A percentile compares a stretch with the other conserved stretches of the same genome.
phyloP scores from a whole-genome alignment of 2,329 filamentous ascomycete species.

The Rhinocladiella similis region DNA sequence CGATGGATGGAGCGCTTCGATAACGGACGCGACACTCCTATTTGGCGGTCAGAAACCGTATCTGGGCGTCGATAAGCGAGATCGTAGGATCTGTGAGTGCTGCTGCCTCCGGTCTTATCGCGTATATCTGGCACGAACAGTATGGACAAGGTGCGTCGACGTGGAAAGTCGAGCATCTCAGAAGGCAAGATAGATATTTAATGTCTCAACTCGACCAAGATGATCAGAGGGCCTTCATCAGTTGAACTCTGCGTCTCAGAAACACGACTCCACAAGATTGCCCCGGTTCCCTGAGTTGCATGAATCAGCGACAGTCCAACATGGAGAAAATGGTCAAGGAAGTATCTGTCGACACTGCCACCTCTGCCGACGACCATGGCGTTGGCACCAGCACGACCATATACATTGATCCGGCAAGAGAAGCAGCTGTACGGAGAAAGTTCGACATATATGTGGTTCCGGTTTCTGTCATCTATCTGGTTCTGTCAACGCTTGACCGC shows the following conservation, averaged over 20 bases:
- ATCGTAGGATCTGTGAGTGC: not conserved
- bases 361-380: constrained; percentile 3
- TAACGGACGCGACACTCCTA: constrained; percentile 3
- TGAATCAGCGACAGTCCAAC: not conserved
- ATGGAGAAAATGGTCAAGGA: constrained; percentile 18
- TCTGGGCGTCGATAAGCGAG: not conserved
- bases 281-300: too few species aligned
- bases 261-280: constrained; percentile 1
- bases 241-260: not conserved
- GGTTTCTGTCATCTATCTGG: constrained; percentile 16
- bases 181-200: constrained; percentile 5
- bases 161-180: not conserved
- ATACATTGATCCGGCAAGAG: constrained; percentile 22
- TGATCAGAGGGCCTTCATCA: not conserved
- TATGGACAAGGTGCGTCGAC: not conserved
- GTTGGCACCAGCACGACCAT: constrained; percentile 6
- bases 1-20: not conserved
- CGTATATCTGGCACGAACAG: constrained; percentile 2
- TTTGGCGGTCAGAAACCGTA: not conserved
- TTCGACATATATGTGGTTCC: constrained; percentile 26
- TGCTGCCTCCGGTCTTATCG: not conserved
- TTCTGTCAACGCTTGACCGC: constrained; percentile 50
- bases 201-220: constrained; percentile 1
- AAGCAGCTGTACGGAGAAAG: constrained; percentile 19
- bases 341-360: not conserved